Percentiles rank a stretch among this genome's conserved stretches.
These are phyloP conservation scores for Komagataella populi DNA, from an alignment of 805 yeast genomes.

Conservation along the genomic window DNA sequence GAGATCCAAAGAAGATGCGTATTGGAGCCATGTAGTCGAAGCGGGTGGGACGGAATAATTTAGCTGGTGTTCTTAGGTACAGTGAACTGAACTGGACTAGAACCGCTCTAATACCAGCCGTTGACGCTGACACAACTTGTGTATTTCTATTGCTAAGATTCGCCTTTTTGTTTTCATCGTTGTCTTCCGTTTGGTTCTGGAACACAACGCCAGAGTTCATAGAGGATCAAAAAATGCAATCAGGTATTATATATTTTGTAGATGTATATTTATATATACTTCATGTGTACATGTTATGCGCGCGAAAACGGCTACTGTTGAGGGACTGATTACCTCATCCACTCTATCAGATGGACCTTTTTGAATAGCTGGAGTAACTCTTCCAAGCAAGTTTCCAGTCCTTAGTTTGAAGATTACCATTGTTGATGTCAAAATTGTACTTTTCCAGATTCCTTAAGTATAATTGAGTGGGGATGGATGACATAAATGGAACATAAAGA, in stretches of 20 bases:
- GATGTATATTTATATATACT: neutral
- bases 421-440: conserved; percentile 47
- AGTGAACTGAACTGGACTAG: conserved; percentile 67
- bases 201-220: neutral
- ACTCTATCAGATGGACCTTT: conserved; percentile 18
- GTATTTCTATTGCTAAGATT: conserved; percentile 24
- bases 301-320: neutral
- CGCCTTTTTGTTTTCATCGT: conserved; percentile 1
- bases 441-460: conserved; percentile 49
- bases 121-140: conserved; percentile 57
- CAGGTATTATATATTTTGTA: neutral
- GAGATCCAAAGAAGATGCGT: conserved; percentile 34
- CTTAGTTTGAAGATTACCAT: conserved; percentile 25
- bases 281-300: neutral
- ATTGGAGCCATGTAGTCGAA: conserved; percentile 74
- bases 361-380: conserved; percentile 33
- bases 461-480: conserved; percentile 48
- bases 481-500: conserved; percentile 53
- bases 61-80: conserved; percentile 71
- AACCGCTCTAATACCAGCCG: conserved; percentile 79
- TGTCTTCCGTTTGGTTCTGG: neutral
- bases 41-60: conserved; percentile 80
- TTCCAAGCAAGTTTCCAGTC: conserved; percentile 62
- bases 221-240: neutral
- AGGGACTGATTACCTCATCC: conserved; percentile 3